Conservation (phyloP, 2,329 filamentous ascomycete species). For the Xylaria sp. region DNA sequence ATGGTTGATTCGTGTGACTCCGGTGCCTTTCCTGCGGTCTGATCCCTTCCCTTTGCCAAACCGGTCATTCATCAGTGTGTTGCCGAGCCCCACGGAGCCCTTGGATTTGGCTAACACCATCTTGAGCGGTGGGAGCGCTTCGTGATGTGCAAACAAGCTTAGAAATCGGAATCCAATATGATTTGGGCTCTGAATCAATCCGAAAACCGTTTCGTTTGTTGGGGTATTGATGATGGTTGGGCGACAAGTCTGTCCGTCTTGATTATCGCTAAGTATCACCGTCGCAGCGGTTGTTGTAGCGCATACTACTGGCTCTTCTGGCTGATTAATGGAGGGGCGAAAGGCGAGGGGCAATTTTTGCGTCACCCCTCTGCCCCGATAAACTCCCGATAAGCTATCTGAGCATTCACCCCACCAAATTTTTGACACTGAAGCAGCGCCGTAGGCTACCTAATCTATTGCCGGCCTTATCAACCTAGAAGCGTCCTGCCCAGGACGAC, state of each 20-base stretch:
- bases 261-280: conserved; percentile 15
- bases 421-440: conserved; percentile 35
- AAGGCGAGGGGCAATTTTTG: conserved; percentile 50
- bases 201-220: neutral
- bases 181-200: neutral
- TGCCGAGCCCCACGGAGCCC: conserved; percentile 92
- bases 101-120: conserved; percentile 87
- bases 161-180: neutral
- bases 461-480: neutral
- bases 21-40: conserved; percentile 77
- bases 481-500: neutral
- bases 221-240: neutral
- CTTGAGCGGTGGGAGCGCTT: conserved; percentile 46
- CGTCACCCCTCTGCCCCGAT: conserved; percentile 43
- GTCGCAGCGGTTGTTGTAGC: conserved; percentile 15
- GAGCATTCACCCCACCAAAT: conserved; percentile 48
- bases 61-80: conserved; percentile 97
- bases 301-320: conserved; percentile 28
- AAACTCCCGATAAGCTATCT: conserved; percentile 42
- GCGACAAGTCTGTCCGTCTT: conserved; percentile 5
- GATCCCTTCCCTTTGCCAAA: conserved; percentile 92
- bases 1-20: conserved; percentile 76
- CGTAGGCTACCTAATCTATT: conserved; percentile 1
- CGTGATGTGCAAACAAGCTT: neutral
- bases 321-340: conserved; percentile 57